Evolutionary conservation across 345 rosid genomes (phyloP).

Genomic region (Alliaria petiolata): DNA sequence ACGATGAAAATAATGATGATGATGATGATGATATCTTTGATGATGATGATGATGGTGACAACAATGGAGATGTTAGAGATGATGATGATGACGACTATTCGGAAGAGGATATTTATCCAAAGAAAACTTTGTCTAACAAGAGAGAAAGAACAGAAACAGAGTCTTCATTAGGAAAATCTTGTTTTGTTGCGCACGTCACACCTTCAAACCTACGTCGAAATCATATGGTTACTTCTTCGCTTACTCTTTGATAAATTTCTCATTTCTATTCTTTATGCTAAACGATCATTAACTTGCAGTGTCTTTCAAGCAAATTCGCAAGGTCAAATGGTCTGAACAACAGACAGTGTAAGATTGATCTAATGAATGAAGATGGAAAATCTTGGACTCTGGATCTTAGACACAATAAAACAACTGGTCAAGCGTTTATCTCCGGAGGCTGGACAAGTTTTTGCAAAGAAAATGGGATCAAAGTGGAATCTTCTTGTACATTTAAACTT

Average conservation of each 20-base stretch:
- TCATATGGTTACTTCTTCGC: slow-evolving; percentile 1
- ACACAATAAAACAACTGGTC: slow-evolving; percentile 19
- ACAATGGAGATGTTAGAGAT: not conserved
- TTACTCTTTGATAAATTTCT: not conserved
- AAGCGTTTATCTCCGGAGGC: slow-evolving; percentile 2
- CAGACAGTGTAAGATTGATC: slow-evolving; percentile 13
- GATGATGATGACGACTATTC: not conserved
- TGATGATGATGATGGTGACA: slow-evolving; percentile 6
- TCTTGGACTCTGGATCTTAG: slow-evolving; percentile 14
- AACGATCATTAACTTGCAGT: slow-evolving; percentile 1
- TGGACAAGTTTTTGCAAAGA: slow-evolving; percentile 18
- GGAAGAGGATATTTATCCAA: not conserved
- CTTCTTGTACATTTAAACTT: slow-evolving; percentile 4
- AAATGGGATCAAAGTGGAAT: slow-evolving; percentile 7
- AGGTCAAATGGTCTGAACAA: slow-evolving; percentile 12
- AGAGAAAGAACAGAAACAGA: slow-evolving; percentile 14
- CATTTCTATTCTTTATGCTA: not conserved
- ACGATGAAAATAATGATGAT: not conserved
- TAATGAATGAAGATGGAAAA: not conserved
- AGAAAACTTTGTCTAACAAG: slow-evolving; percentile 1
- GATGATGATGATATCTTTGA: slow-evolving; percentile 10
- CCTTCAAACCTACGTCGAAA: not conserved
- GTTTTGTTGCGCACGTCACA: slow-evolving; percentile 21
- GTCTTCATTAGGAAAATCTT: not conserved
- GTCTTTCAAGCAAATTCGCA: not conserved